A percentile compares a stretch with the other conserved stretches of the same genome.
Evolutionary conservation across 2,329 filamentous ascomycete genomes (phyloP).

Genomic region (Hymenoscyphus repandus): DNA sequence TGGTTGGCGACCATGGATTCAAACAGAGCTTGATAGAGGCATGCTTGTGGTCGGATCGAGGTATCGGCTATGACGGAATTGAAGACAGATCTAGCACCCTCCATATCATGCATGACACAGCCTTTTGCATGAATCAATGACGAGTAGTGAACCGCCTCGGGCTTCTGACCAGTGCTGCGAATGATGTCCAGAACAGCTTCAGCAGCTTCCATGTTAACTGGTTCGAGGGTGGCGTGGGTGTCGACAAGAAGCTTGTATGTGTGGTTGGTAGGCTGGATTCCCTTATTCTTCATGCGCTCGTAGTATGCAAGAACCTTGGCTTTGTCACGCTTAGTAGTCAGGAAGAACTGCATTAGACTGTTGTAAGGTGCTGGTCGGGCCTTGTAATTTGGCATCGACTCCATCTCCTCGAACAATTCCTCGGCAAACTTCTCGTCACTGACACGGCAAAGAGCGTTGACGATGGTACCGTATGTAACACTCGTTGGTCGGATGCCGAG

Average conservation of each 20-base stretch:
- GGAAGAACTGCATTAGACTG: slow-evolving; percentile 99
- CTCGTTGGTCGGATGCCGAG: slow-evolving; percentile 92
- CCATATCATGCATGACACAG: slow-evolving; percentile 88
- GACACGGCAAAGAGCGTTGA: slow-evolving; percentile 94
- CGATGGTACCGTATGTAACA: slow-evolving; percentile 96
- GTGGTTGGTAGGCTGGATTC: slow-evolving; percentile 87
- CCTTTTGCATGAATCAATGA: slow-evolving; percentile 94
- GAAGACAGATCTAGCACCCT: slow-evolving; percentile 75
- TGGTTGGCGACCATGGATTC: slow-evolving; percentile 97
- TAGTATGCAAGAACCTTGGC: slow-evolving; percentile 91
- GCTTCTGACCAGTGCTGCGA: slow-evolving; percentile 63
- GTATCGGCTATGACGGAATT: slow-evolving; percentile 68
- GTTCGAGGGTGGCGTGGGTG: slow-evolving; percentile 88
- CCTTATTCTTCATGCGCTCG: slow-evolving; percentile 82
- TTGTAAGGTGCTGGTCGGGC: slow-evolving; percentile 96
- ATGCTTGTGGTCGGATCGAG: slow-evolving; percentile 68
- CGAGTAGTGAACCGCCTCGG: slow-evolving; percentile 92
- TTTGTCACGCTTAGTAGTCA: slow-evolving; percentile 95
- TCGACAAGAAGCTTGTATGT: slow-evolving; percentile 98
- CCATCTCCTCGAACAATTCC: slow-evolving; percentile 98
- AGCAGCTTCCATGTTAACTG: slow-evolving; percentile 81
- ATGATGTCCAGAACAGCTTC: slow-evolving; percentile 79
- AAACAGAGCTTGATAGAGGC: slow-evolving; percentile 93
- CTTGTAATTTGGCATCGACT: slow-evolving; percentile 98
- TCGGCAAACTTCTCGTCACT: slow-evolving; percentile 97